phyloP scores from a whole-genome alignment of 1,284 basidiomycete species.

The Tremellales sp. region DNA sequence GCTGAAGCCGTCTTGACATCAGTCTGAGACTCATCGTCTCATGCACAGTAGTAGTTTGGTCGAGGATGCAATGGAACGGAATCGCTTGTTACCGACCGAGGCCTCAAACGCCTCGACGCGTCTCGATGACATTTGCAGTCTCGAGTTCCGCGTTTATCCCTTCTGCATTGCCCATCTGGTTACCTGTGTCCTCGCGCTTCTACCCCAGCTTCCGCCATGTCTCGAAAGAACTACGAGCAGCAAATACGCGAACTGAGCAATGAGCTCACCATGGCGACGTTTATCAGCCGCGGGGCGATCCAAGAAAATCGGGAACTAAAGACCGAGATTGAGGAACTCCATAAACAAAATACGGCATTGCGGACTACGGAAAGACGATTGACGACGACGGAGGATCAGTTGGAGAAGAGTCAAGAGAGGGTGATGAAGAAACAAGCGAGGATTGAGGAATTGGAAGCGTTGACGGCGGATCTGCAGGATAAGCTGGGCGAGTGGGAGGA shows the following conservation, averaged over 20 bases:
- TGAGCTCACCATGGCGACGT: conserved; percentile 38
- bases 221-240: conserved; percentile 3
- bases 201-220: too few species aligned
- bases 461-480: conserved; percentile 1
- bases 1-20: too few species aligned
- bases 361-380: conserved; percentile 30
- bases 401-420: conserved; percentile 14
- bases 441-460: conserved; percentile 1
- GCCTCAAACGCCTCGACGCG: too few species aligned
- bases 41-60: too few species aligned
- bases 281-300: conserved; percentile 41
- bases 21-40: too few species aligned
- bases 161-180: too few species aligned
- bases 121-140: too few species aligned
- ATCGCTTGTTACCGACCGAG: too few species aligned
- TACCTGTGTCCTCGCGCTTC: too few species aligned
- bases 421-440: conserved; percentile 2
- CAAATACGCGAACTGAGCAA: conserved; percentile 16
- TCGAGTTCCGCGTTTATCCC: too few species aligned
- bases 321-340: conserved; percentile 35
- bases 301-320: conserved; percentile 35
- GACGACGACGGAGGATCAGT: conserved; percentile 29
- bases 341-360: conserved; percentile 32
- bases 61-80: too few species aligned
- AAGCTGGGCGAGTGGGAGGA: conserved; percentile 7